Conservation (phyloP, 75 land plant species). For the Cryptomeria japonica region DNA sequence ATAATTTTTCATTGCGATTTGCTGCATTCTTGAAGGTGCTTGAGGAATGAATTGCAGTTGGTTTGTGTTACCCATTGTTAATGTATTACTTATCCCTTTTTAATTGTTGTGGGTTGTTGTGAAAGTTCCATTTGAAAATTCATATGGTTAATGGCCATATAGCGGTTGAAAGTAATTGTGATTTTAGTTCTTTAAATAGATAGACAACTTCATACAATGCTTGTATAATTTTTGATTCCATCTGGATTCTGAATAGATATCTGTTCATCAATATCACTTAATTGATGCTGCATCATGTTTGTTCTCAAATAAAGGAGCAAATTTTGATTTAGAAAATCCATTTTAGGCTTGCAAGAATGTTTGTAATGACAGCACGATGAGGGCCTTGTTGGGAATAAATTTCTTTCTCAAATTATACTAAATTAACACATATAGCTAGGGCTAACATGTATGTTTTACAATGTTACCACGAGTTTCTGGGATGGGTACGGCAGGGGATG, state of each 20-base stretch:
- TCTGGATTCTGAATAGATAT: neutral
- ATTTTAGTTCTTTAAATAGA: neutral
- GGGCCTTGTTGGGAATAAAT: neutral
- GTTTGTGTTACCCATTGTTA: neutral
- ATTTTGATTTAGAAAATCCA: neutral
- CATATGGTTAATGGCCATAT: too few relatives aligned
- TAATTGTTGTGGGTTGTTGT: neutral
- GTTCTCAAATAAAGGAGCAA: neutral
- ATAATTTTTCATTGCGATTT: neutral
- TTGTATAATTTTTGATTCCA: neutral
- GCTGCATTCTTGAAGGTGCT: neutral
- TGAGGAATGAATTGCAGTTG: neutral
- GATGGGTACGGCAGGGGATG: too few relatives aligned
- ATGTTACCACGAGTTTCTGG: too few relatives aligned
- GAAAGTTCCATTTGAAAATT: neutral
- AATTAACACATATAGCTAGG: neutral
- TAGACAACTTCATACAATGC: neutral
- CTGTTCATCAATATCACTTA: neutral
- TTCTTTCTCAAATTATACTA: neutral
- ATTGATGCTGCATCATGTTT: neutral
- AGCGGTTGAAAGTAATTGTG: neutral
- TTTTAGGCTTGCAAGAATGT: neutral
- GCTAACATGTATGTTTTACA: neutral
- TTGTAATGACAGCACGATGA: neutral
- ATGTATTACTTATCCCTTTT: neutral